Percentiles rank a stretch among this genome's conserved stretches.
These are phyloP conservation scores for Candida sithepensis DNA, from an alignment of 805 yeast species.

Conservation along the genomic window DNA sequence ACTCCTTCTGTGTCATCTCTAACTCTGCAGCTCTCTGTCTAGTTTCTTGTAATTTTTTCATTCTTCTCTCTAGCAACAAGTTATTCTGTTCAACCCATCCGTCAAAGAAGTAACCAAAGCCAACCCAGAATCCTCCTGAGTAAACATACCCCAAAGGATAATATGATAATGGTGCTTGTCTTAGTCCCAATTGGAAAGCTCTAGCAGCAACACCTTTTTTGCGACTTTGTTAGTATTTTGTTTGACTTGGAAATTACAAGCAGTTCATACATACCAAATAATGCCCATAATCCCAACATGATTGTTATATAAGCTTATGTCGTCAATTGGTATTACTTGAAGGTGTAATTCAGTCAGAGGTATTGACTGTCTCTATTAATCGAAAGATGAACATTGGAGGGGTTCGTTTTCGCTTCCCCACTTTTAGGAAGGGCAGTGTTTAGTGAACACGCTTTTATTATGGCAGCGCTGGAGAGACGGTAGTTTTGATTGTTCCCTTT, in stretches of 20 bases:
- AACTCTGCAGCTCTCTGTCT: conserved; percentile 27
- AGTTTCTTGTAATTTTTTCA: conserved; percentile 34
- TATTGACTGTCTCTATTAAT: background rate
- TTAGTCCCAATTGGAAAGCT: conserved; percentile 42
- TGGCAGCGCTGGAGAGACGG: conserved; percentile 8
- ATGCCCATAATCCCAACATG: conserved; percentile 34
- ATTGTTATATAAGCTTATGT: conserved; percentile 2
- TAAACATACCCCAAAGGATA: conserved; percentile 39
- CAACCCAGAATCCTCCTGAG: conserved; percentile 44
- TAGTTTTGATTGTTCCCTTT: no score
- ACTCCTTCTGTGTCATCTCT: conserved; percentile 10
- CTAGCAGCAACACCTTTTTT: conserved; percentile 36
- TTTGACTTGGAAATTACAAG: background rate
- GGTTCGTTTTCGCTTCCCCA: conserved; percentile 1
- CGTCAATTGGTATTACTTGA: background rate
- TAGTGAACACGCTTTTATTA: conserved; percentile 4
- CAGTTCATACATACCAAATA: conserved; percentile 29
- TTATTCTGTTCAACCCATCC: conserved; percentile 37
- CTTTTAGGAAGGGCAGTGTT: conserved; percentile 1
- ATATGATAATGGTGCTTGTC: conserved; percentile 36
- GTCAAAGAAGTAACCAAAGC: conserved; percentile 38
- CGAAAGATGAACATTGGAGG: background rate
- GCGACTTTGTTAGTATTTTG: conserved; percentile 5
- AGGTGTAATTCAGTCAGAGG: no score
- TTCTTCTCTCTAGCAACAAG: conserved; percentile 34